Evolutionary conservation across 495 filamentous ascomycete genomes (phyloP), one percentile per base, ranked within the genome.

Genomic region (Neurospora sp.): DNA sequence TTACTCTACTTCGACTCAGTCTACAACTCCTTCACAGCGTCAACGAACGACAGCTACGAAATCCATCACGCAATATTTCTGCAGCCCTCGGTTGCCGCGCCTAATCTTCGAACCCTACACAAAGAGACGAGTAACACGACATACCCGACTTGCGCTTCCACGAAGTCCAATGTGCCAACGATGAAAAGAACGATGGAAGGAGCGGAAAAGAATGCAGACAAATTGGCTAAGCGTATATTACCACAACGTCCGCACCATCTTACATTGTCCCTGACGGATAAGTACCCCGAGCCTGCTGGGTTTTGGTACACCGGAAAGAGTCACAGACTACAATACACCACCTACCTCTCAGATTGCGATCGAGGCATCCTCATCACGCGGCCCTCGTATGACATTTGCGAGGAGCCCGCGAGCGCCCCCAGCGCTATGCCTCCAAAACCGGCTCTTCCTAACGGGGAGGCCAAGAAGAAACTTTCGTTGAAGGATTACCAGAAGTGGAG

Each of bases 111-210:
- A 59, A 14, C 48, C 48, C 20, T 23, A 12, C 48, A 27, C 11
- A 59, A 59, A 23, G 48, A 59, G 20, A 59, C 48, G 23, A 27
- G 48, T 27, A 14, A 59, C 20, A 59, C 48, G 48, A 27, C 20
- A 18, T 66, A 35, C 27, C 54, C 54, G 27, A 66, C 27, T 35
- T 35, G 54, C 54, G 14, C 54, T 35, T 35, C 7, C 27, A 70
- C 73, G 39, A 39, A 74, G 71, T 75, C 79, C 77, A 69, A 81
- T 80, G 79, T 78, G 74, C 71, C 72, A 75, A 70, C 73, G 76
- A 80, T 80, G 78, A 78, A 78, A 75, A 75, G 73, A 82, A 85
- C 75, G 80, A 87, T 87, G 85, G 85, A 87, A 81, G 83, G 79
- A 78, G 83, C 83, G 81, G 83, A 78, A 73, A 83, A 82, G 77